Conservation (phyloP, 106 monocot species). For the Hemerocallis citrina region DNA sequence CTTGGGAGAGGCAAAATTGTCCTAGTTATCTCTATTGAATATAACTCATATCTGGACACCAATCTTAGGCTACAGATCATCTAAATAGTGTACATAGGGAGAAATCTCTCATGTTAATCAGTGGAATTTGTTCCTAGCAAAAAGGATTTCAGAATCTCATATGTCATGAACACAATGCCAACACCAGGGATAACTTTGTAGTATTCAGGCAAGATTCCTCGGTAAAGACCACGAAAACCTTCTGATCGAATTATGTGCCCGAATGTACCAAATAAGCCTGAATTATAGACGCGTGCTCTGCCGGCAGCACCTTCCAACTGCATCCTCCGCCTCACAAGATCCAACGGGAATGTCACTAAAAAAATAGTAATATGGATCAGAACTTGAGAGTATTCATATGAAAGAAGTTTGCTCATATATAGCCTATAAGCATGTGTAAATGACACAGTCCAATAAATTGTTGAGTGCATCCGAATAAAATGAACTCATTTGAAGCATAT, state of each 20-base stretch:
- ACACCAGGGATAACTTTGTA: constrained; percentile 76
- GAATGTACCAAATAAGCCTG: constrained; percentile 49
- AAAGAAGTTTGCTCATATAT: too few species aligned
- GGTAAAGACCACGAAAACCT: constrained; percentile 68
- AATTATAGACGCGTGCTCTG: constrained; percentile 51
- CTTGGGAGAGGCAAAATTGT: not conserved
- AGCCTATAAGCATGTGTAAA: too few species aligned
- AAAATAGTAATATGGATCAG: not conserved
- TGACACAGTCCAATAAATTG: too few species aligned
- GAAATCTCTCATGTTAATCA: not conserved
- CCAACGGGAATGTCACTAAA: constrained; percentile 77
- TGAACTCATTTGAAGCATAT: too few species aligned
- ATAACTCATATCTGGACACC: too few species aligned
- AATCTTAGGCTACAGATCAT: not conserved
- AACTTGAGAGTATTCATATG: too few species aligned
- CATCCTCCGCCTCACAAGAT: constrained; percentile 74
- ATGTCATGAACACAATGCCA: constrained; percentile 81
- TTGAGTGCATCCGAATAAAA: too few species aligned
- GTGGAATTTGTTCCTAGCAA: not conserved
- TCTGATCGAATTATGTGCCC: constrained; percentile 50
- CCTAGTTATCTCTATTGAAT: constrained; percentile 6
- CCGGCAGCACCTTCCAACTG: constrained; percentile 78
- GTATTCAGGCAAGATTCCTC: constrained; percentile 80
- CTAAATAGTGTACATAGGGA: not conserved
- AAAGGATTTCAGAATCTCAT: constrained; percentile 49